These are phyloP conservation scores for Pestalotiopsis sp. DNA, from an alignment of 2,329 filamentous ascomycete species.

Conservation along the genomic window DNA sequence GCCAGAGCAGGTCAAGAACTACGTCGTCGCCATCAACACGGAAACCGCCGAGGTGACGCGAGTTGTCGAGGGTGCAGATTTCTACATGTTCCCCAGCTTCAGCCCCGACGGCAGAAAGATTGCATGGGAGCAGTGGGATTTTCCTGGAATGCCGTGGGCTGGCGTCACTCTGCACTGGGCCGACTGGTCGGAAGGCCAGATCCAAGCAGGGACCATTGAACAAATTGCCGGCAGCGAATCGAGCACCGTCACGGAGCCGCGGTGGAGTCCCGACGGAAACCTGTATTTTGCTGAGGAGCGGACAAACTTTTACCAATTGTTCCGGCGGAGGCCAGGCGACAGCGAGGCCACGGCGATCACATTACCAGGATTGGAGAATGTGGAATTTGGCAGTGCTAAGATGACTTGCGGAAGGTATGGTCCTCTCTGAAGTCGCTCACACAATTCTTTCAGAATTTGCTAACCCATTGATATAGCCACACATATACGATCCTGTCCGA, in stretches of 20 bases:
- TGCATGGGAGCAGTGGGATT: conserved; percentile 58
- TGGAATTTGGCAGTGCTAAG: conserved; percentile 34
- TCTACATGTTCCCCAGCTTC: conserved; percentile 54
- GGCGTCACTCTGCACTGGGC: conserved; percentile 46
- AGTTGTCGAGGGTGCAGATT: conserved; percentile 49
- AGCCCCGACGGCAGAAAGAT: conserved; percentile 47
- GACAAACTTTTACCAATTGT: conserved; percentile 50
- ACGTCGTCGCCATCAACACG: conserved; percentile 41
- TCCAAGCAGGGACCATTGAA: conserved; percentile 29
- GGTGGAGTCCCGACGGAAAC: conserved; percentile 51
- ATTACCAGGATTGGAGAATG: conserved; percentile 1
- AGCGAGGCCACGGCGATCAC: background rate
- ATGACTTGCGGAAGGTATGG: conserved; percentile 24
- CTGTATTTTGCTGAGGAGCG: conserved; percentile 52
- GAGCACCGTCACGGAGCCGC: conserved; percentile 50
- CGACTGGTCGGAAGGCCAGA: conserved; percentile 38
- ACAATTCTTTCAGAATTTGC: background rate
- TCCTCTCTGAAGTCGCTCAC: conserved; percentile 3
- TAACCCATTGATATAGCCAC: conserved; percentile 28
- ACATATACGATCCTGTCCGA: conserved; percentile 41
- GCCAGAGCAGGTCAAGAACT: conserved; percentile 36
- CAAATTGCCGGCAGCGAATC: conserved; percentile 43
- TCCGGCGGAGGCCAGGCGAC: conserved; percentile 37
- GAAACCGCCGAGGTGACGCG: conserved; percentile 42
- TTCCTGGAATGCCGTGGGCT: conserved; percentile 56